A percentile compares a stretch with the other conserved stretches of the same genome.
Conservation (phyloP, 305 asterid species). For the Solanum hybrid region DNA sequence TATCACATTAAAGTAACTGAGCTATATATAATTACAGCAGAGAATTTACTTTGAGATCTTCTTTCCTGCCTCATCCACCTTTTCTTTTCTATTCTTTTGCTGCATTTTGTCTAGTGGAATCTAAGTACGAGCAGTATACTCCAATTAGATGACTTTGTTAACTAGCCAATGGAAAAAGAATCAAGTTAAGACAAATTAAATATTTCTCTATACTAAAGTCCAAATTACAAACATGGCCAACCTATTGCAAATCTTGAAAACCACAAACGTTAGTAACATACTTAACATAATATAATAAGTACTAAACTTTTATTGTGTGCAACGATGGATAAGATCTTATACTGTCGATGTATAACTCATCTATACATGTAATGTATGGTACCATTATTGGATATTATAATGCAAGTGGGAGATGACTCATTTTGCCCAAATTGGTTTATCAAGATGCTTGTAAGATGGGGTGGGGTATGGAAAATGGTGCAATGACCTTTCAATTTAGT, state of each 20-base stretch:
- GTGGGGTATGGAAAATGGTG: background rate
- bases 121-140: background rate
- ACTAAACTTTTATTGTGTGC: background rate
- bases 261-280: background rate
- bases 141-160: background rate
- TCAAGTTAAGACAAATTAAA: background rate
- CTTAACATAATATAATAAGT: background rate
- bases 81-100: background rate
- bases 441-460: background rate
- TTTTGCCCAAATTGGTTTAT: background rate
- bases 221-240: background rate
- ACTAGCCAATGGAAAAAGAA: background rate
- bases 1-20: background rate
- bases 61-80: background rate
- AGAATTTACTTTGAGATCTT: background rate
- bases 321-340: background rate
- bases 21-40: background rate
- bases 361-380: background rate
- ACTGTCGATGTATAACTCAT: background rate
- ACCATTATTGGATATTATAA: background rate
- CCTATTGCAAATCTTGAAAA: background rate
- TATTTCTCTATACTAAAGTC: background rate
- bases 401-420: background rate
- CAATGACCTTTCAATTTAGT: background rate
- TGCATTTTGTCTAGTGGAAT: background rate